Evolutionary conservation across 2,329 filamentous ascomycete species (phyloP).

Genomic region (Penicillium sp.): DNA sequence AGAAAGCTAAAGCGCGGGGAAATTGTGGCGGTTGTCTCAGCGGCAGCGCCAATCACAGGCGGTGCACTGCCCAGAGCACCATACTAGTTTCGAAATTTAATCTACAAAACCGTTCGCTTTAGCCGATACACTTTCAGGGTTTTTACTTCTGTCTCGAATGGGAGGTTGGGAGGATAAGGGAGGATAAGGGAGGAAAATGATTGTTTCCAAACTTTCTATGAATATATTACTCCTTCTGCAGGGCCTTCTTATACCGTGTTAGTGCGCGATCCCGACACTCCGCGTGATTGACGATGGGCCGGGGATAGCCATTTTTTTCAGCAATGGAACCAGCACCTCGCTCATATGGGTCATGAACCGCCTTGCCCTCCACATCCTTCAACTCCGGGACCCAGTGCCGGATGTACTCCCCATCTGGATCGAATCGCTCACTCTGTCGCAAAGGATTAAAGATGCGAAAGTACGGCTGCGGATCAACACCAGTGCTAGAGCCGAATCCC

Average conservation of each 20-base stretch:
- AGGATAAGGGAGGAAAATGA: too few relatives aligned
- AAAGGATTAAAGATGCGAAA: conserved; percentile 89
- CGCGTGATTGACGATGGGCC: conserved; percentile 74
- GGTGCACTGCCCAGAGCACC: background rate
- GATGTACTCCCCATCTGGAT: conserved; percentile 76
- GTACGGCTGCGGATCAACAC: conserved; percentile 85
- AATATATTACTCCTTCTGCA: background rate
- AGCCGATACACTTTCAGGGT: background rate
- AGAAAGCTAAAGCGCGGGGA: conserved; percentile 5
- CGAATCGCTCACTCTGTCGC: conserved; percentile 83
- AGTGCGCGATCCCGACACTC: conserved; percentile 67
- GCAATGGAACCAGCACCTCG: conserved; percentile 62
- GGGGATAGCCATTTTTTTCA: conserved; percentile 70
- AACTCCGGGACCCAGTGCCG: conserved; percentile 80
- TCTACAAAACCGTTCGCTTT: background rate
- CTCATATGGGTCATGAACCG: conserved; percentile 78
- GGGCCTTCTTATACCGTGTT: conserved; percentile 49
- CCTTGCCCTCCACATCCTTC: conserved; percentile 61
- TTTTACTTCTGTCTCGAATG: too few relatives aligned
- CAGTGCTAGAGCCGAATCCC: conserved; percentile 66
- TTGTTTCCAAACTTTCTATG: too few relatives aligned
- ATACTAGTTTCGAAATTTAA: background rate
- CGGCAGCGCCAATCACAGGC: background rate
- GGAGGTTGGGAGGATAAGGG: too few relatives aligned
- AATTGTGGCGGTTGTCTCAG: conserved; percentile 8